Base-by-base conservation (phyloP, 805 yeast species). In the Ogataea siamensis region DNA sequence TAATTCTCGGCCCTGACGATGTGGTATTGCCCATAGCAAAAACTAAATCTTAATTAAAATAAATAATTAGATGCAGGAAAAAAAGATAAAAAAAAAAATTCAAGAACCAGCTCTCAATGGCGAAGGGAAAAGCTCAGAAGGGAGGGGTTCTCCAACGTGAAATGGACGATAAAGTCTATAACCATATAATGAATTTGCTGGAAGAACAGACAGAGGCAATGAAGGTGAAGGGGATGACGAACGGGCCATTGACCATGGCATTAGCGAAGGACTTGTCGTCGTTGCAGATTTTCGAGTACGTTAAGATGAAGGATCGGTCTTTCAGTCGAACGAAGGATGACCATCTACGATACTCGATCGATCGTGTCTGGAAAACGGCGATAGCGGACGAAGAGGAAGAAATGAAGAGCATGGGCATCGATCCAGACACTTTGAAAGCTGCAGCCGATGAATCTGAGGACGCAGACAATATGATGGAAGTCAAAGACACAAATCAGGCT, bases 271-370 rank as follows among this genome's bases (percentile, higher is more conserved):
- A 83, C 47, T 60, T 83, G 33, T 66, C 62, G 7, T 54, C 65
- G 2, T 47, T 63, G 6, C 84, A 82, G 38, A 71, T 80, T 2
- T 51, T 78, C n/a, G 65, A 70, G 7, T 79, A 70, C 42, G 78
- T 79, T 11, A 87, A 83, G 51, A 58, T 68, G 21, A 77, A 79
- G 33, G 95, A 87, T 45, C 63, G 78, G 25, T 74, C 81, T 21
- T 66, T 88, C 50, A 72, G 75, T 41, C 66, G 97, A 42, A 77
- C 80, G 50, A 89, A 88, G 58, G 77, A 76, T 41, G 73, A 70
- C 7, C 62, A 73, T 7, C 59, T 89, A 37, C 82, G 78, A 45
- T 77, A 78, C 47, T 70, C 85, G 3, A 73, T 87, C 3, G 84
- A 78, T 20, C 70, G 74, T 25, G 80, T 79, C 0, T 66, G 83